phyloP scores from a whole-genome alignment of 2,329 filamentous ascomycete species.

The Trichophyton mentagrophytes region DNA sequence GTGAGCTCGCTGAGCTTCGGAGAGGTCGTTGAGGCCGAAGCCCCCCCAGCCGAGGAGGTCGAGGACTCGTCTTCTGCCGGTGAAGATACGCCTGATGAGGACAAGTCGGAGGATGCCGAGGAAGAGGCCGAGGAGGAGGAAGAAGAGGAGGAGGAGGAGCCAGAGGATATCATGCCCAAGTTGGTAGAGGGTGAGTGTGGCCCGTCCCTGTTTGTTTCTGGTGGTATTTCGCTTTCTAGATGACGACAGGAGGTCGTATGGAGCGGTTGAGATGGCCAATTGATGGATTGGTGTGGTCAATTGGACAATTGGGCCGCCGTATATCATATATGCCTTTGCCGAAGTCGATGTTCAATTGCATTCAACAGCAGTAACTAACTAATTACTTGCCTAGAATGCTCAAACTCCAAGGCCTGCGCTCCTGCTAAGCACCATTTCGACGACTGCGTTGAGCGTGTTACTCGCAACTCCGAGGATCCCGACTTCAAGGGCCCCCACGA shows the following conservation, averaged over 20 bases:
- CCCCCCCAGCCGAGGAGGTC: slow-evolving; percentile 38
- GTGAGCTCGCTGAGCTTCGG: slow-evolving; percentile 52
- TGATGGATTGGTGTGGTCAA: not conserved
- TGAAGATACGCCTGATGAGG: slow-evolving; percentile 18
- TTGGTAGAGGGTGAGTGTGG: slow-evolving; percentile 71
- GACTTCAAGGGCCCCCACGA: slow-evolving; percentile 64
- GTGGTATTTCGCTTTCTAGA: not conserved
- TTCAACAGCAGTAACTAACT: not conserved
- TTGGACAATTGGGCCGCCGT: not conserved
- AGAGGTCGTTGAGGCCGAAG: slow-evolving; percentile 47
- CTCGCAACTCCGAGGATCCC: slow-evolving; percentile 51
- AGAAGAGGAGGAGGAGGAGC: slow-evolving; percentile 62
- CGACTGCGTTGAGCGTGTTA: slow-evolving; percentile 93
- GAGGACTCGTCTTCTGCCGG: slow-evolving; percentile 20
- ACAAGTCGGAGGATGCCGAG: slow-evolving; percentile 27
- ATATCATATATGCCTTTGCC: not conserved
- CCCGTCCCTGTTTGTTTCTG: not conserved
- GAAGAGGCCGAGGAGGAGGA: slow-evolving; percentile 45
- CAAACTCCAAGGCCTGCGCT: slow-evolving; percentile 70
- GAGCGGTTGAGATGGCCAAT: not conserved
- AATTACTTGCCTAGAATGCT: slow-evolving; percentile 54
- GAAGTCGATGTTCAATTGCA: not conserved
- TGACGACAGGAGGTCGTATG: not conserved
- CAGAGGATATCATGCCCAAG: slow-evolving; percentile 72
- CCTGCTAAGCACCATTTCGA: slow-evolving; percentile 96